Evolutionary conservation across 108 stramenopile genomes (phyloP).

Genomic region (Cyclotella kingstonii): DNA sequence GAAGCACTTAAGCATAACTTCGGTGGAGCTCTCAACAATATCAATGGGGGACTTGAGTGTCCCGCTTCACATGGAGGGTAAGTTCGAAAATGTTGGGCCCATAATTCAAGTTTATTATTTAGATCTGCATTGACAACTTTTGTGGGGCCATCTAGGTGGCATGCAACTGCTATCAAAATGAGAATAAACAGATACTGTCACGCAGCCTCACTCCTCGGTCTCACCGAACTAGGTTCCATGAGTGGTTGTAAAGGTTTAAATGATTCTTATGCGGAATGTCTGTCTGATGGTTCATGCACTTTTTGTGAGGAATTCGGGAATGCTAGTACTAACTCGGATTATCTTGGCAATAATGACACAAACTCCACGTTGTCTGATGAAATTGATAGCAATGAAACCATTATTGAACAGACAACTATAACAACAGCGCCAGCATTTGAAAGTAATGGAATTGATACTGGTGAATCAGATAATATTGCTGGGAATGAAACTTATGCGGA

Average conservation of each 20-base stretch:
- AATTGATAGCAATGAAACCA: too few species aligned
- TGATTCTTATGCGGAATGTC: constrained; percentile 35
- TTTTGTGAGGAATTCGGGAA: constrained; percentile 27
- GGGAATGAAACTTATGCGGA: background rate
- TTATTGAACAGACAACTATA: too few species aligned
- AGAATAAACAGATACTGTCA: constrained; percentile 45
- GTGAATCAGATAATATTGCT: background rate
- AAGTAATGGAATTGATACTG: background rate
- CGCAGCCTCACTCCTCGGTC: constrained; percentile 26
- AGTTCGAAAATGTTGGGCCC: constrained; percentile 2
- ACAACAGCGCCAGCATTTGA: too few species aligned
- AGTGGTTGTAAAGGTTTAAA: constrained; percentile 39
- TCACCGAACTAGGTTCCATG: constrained; percentile 23
- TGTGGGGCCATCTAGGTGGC: constrained; percentile 13
- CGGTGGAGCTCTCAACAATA: constrained; percentile 36
- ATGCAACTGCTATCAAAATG: constrained; percentile 35
- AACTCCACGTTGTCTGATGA: too few species aligned
- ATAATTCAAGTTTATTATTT: background rate
- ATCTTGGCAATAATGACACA: too few species aligned
- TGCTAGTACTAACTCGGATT: background rate
- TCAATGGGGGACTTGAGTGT: constrained; percentile 45
- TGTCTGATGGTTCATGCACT: constrained; percentile 32
- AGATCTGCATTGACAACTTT: background rate
- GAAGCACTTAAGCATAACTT: constrained; percentile 40
- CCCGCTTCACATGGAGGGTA: constrained; percentile 43